Base-by-base conservation (phyloP, 352 stramenopile species). In the Globisporangium heterothallicum region DNA sequence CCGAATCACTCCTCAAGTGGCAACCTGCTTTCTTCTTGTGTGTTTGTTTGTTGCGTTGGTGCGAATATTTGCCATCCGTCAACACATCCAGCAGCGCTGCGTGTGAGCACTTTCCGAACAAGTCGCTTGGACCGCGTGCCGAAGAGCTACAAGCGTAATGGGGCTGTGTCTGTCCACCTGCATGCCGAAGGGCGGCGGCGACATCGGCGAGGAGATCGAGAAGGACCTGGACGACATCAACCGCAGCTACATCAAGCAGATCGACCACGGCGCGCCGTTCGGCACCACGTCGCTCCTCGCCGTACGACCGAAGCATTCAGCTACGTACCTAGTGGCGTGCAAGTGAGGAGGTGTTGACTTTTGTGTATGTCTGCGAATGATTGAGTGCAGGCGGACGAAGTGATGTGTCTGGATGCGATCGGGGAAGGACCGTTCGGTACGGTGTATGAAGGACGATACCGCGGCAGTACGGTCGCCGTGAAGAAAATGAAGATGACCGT, bases 401-500 rank as follows among this genome's bases (percentile, higher is more conserved):
- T 94, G 12, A 68, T 86, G 41, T 92, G 84, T 60, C 67, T 86
- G 0, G 70, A 88, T 30, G 78, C 78, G 30, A 86, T 94, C 53
- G 84, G 84, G 16, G 73, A 92, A 61, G 84, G 84, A 3, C 77
- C 83, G 8, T 90, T 76, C 12, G 81, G 84, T 18, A 73, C 87
- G 25, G 86, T 92, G 56, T 91, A 88, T 65, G 91, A 94, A 57
- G 84, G 81, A 44, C 84, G 79, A 63, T 94, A 94, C 54, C 79
- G 84, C 43, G 84, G 84, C 38, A 90, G 76, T 55, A 74, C 84
- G 2, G 84, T 94, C 35, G 84, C 83, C 18, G 84, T 92, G 34
- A 94, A 94, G 66, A 89, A 92, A 52, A 88, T 94, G 75, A 78
- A 79, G 46, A 91, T 94, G 78, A 68, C 85, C 19, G 65, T 70